Evolutionary conservation across 2,329 filamentous ascomycete genomes (phyloP), one percentile per base, ranked within the genome.

Genomic region (Paecilomyces sp.): DNA sequence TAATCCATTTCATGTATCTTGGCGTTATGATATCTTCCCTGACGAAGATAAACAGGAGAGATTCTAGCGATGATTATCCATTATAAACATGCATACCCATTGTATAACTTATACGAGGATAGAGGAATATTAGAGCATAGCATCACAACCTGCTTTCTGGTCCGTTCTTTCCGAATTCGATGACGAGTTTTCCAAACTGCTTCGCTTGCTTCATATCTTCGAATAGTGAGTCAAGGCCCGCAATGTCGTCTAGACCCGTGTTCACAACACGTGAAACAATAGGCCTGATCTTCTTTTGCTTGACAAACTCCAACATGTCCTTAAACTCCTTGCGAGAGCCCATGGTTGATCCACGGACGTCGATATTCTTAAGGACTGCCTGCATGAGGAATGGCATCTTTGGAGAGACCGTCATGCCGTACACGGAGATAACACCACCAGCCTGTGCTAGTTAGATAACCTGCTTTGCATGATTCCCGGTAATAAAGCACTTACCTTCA

Each of bases 111-210:
- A 9, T 47, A 22, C 7, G n/a, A 47, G 41, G 8, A 47, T 3
- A 47, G 6, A 18, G 18, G n/a, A 18, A 47, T n/a, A 18, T 47
- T n/a, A 9, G 41, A 47, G n/a, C 41, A 6, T 15, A 22, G 18
- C 18, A 55, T 61, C 41, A 61, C 62, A 78, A 65, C 68, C 77
- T 78, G 65, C 74, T 77, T 57, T 68, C 71, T 3, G 68, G 61
- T 24, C 59, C 60, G 50, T 66, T 58, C 56, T 72, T 73, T 33
- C 73, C 80, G 67, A 92, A 83, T 67, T 90, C 85, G 64, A 97
- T 85, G 1, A 97, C 91, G 67, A 97, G 75, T 77, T 97, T 97
- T 11, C 93, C 94, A 79, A 97, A 96, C 75, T 97, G 93, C 63
- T 79, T 86, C 0, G 88, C 91, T 5, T 85, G 84, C 71, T 90